phyloP scores from a whole-genome alignment of 2,329 filamentous ascomycete species.

The Calonectria naviculata region DNA sequence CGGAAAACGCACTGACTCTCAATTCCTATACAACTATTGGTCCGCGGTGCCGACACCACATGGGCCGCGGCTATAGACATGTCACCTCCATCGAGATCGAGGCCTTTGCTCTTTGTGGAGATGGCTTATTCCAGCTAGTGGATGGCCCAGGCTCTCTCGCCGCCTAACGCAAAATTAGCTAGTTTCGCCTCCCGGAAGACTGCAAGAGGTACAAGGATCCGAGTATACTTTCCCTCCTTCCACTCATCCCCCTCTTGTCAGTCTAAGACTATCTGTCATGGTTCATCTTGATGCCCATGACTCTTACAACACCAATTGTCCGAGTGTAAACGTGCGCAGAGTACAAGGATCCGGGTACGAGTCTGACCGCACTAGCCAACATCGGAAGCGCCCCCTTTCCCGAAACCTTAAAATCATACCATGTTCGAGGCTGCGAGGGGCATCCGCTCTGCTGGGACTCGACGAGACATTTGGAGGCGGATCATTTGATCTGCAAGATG shows the following conservation, averaged over 20 bases:
- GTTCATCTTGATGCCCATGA: background rate
- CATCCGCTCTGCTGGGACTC: background rate
- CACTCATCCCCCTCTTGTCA: background rate
- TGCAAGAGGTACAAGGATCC: background rate
- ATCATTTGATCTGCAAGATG: too few species aligned
- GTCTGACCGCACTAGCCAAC: background rate
- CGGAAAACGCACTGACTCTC: background rate
- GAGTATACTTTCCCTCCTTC: background rate
- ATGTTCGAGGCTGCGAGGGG: background rate
- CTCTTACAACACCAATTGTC: background rate
- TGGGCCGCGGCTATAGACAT: background rate
- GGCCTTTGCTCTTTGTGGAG: background rate
- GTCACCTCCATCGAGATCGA: background rate
- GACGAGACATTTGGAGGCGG: background rate
- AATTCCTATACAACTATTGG: too few species aligned
- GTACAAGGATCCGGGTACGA: background rate
- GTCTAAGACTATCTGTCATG: background rate
- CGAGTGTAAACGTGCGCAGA: background rate
- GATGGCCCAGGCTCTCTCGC: background rate
- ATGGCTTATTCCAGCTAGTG: background rate
- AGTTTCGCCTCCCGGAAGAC: background rate
- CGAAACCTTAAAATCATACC: background rate
- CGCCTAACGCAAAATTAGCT: background rate
- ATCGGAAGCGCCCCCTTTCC: background rate
- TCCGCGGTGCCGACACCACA: too few species aligned